Base-by-base conservation (phyloP, 2,329 filamentous ascomycete species). In the Grosmannia clavigera region DNA sequence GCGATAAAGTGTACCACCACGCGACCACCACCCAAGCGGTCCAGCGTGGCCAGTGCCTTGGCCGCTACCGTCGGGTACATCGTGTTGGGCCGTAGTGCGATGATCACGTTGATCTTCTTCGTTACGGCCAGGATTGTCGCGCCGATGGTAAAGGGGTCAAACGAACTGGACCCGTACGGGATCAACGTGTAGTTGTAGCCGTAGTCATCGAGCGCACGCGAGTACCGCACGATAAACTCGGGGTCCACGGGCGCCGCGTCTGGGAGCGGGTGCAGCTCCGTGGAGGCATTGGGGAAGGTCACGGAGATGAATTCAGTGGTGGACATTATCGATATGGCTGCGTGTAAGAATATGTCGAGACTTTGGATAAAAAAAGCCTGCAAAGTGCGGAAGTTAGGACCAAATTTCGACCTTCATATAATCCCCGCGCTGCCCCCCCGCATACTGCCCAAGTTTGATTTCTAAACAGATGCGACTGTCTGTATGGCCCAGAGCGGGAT, bases 1-100 rank as follows among this genome's bases (percentile, higher is more conserved):
- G 82, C 82, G 63, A 85, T 84, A 66, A 84, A 83, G 65, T 85
- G 82, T 31, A 65, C 82, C 3, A 65, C 82, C 0, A 84, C 81
- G 4, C 76, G 81, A 11, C 81, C 82, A 3, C 68, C 70, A 67
- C 78, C 79, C 31, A 84, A 77, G 63, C 84, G 81, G 64, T 84
- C 81, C 0, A 85, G 76, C 0, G 82, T 84, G 2, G 82, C 81
- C 1, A 85, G 75, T 3, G 80, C 77, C 68, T 84, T 84, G 51
- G 82, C 82, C 0, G 82, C 82, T 0, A 84, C 81, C 1, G 82
- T 85, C 4, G 82, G 82, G 65, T 82, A 83, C 9, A 84, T 67
- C 0, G 81, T 83, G 71, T 85, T 85, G 35, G 82, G 81, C 1
- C 81, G 77, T 3, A 84, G 75, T 3, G 82, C 81, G 61, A 84